Evolutionary conservation across 176 grass and related monocot species (phyloP), one percentile per base, ranked within the genome.

Genomic region (Poa annua): DNA sequence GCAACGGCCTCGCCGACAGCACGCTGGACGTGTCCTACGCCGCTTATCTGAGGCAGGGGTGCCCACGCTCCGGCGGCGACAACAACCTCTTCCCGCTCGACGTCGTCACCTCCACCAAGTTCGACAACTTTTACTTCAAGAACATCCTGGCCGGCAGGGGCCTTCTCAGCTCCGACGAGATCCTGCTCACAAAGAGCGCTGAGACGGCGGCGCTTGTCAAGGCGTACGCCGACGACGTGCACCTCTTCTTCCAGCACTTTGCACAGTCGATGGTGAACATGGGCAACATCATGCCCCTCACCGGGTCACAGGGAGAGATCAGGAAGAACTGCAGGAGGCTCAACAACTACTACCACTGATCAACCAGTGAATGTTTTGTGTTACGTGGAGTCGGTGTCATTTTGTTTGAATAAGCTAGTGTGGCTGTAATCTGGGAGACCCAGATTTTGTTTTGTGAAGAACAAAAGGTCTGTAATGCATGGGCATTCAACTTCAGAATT

Each of bases 301-400:
- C 91, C 11, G 89, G 91, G 2, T 45, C 35, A 1, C 67, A 83
- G 33, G 96, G 93, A 2, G 89, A 99, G 87, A 88, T 99, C 76
- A 90, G 96, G 83, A 96, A 85, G 85, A 96, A 96, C 36, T 99
- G 96, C 91, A 99, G 96, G 87, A 93, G 47, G 49, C 61, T 94
- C 56, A 98, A 97, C 81, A 79, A 85, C 38, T 17, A 85, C 38
- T 17, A 8, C 34, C 78, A 83, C 74, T 88, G 71, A 85, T 14
- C 24, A 9, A 15, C 19, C 51, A 34, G 2, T 17, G 70, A 3
- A 49, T 76, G 49, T 63, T 76, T 80, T 20, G 45, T 48, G 24
- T 24, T 47, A 38, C 54, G 38, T 70, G 71, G 75, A 69, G 62
- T 82, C 38, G 60, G 50, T 82, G 79, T 75, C 24, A 20, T 74